A percentile compares a stretch with the other conserved stretches of the same genome.
These are phyloP conservation scores for Clonostachys byssicola DNA, from an alignment of 2,329 filamentous ascomycete genomes.

Conservation along the genomic window DNA sequence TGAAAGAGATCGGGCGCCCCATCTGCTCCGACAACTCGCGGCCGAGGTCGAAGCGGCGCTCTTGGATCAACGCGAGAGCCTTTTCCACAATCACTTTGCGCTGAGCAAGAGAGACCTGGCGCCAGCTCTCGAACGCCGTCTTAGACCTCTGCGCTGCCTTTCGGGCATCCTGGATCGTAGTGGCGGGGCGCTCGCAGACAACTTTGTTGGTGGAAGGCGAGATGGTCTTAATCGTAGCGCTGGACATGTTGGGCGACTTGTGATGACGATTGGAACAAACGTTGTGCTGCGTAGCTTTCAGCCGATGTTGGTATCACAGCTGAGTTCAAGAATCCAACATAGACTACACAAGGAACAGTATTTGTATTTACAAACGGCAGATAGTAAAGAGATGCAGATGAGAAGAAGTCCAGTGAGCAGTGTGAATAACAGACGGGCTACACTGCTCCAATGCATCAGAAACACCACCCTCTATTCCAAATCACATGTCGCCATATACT, in stretches of 20 bases:
- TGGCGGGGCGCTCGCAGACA: slow-evolving; percentile 56
- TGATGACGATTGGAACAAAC: neutral
- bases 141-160: slow-evolving; percentile 34
- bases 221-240: slow-evolving; percentile 41
- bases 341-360: too few species aligned
- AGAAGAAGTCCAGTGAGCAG: too few species aligned
- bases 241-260: slow-evolving; percentile 3
- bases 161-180: slow-evolving; percentile 52
- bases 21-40: slow-evolving; percentile 90
- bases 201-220: slow-evolving; percentile 66
- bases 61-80: slow-evolving; percentile 66
- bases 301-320: too few species aligned
- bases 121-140: slow-evolving; percentile 72
- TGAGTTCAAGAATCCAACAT: too few species aligned
- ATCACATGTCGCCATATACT: too few species aligned
- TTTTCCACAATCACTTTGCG: slow-evolving; percentile 78
- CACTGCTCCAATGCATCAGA: too few species aligned
- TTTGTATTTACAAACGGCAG: too few species aligned
- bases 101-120: slow-evolving; percentile 68
- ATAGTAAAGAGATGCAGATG: too few species aligned
- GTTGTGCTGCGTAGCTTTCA: neutral
- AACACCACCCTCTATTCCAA: too few species aligned
- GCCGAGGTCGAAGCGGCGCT: slow-evolving; percentile 75
- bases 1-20: slow-evolving; percentile 88
- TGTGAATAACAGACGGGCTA: too few species aligned